phyloP scores from a whole-genome alignment of 345 rosid species.

The Eutrema japonicum region DNA sequence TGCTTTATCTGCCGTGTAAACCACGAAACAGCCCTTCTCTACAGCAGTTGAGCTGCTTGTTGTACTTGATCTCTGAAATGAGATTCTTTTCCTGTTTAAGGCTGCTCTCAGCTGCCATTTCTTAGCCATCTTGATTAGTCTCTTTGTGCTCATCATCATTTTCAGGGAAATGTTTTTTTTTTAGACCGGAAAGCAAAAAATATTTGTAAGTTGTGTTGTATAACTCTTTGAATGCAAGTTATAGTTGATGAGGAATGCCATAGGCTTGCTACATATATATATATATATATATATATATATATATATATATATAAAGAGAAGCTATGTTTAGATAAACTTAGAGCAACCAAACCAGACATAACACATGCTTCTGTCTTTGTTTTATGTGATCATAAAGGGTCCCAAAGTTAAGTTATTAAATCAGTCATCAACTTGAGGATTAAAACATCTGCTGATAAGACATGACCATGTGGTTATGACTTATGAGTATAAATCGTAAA shows the following conservation, averaged over 20 bases:
- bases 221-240: neutral
- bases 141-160: conserved; percentile 3
- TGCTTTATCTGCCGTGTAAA: conserved; percentile 37
- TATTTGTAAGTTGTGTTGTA: neutral
- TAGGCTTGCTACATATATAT: neutral
- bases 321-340: neutral
- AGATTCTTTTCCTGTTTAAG: conserved; percentile 31
- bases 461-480: conserved; percentile 16
- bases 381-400: conserved; percentile 12
- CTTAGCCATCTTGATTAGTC: conserved; percentile 33
- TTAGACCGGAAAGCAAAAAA: neutral
- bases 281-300: neutral
- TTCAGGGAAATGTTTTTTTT: neutral
- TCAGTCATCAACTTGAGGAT: conserved; percentile 14
- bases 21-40: conserved; percentile 45
- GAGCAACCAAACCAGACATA: neutral
- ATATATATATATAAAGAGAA: neutral
- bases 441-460: conserved; percentile 2
- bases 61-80: conserved; percentile 3
- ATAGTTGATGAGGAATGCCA: conserved; percentile 8
- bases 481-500: neutral
- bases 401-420: conserved; percentile 9
- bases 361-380: conserved; percentile 19
- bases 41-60: neutral
- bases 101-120: conserved; percentile 40